Base-by-base conservation (phyloP, 2,329 filamentous ascomycete species). In the Pseudogymnoascus sp. region DNA sequence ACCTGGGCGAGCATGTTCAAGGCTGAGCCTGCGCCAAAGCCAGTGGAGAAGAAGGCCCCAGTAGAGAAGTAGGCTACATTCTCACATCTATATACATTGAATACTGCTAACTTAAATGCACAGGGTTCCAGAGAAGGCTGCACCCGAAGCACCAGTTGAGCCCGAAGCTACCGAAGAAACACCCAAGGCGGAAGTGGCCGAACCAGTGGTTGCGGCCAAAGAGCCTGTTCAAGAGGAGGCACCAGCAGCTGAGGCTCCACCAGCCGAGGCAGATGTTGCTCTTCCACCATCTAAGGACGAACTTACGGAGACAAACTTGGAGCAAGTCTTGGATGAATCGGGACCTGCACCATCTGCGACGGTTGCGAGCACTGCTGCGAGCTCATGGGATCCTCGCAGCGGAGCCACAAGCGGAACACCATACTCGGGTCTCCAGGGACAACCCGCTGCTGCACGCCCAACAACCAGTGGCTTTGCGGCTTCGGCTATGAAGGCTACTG, bases 301-400 rank as follows among this genome's bases (percentile, higher is more conserved):
- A 71, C 84, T 97, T 68, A 97, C 93, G 28, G 88, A 93, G 78
- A 89, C 88, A 70, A 97, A 97, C 77, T 88, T 97, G 64, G 93
- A 96, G 75, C 90, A 93, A 77, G 83, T 97, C 69, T 89, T 87
- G 68, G 93, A 97, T 77, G 83, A 82, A 63, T 96, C 93, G 46
- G 80, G 86, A 64, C 89, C 91, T 42, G 85, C 88, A 18, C 83
- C 88, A 56, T 93, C 90, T 62, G 89, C 88, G 68, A 97, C 93
- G 56, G 90, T 86, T 67, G 91, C 90, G 67, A 97, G 93, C 82
- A 96, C 93, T 65, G 82, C 91, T 68, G 90, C 91, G 69, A 95
- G 93, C 76, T 92, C 91, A 16, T 88, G 89, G 80, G 91, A 96
- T 72, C 84, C 88, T 64, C 84, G 85, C 73, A 83, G 81, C 72